Evolutionary conservation across 2,329 filamentous ascomycete genomes (phyloP), one percentile per base, ranked within the genome.

Genomic region (Pezicula neosporulosa): DNA sequence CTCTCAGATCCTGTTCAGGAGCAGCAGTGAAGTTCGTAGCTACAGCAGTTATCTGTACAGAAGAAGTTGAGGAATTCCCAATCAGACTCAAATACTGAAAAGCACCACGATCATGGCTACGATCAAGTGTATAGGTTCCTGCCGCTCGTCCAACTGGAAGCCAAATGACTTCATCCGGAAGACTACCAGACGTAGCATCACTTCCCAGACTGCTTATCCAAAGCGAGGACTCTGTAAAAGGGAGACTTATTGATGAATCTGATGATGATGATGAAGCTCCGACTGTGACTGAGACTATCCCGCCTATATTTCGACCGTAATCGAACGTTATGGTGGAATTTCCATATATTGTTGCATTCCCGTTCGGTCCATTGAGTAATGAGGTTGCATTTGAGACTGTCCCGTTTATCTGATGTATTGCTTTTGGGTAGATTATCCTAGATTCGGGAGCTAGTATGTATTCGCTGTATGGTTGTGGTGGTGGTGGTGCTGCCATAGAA

Each of bases 31-130:
- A 78, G 35, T 76, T 60, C 2, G 76, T 66, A 5, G 62, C 65
- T 0, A 71, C 60, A 13, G 62, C 57, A 1, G 56, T 60, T 2
- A 77, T 56, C 42, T 67, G 67, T 1, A 76, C 58, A 4, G 61
- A 66, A 0, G 69, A 66, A 0, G 69, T 72, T 7, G 67, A 74
- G 3, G 68, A 66, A 51, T 77, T 75, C 48, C 71, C 68, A 4
- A 71, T 64, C 6, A 77, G 44, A 1, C 67, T 76, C 57, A 77
- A 60, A 47, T 77, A 77, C 36, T 73, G 63, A 48, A 77, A 77
- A 0, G 57, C 73, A 24, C 75, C 74, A 19, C 75, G 66, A 24
- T 70, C 64, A 51, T 75, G 69, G 28, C 72, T 61, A 37, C 63
- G 61, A 0, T 69, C 69, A 1, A 72, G 71, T 0, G 70, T 69